A percentile compares a stretch with the other conserved stretches of the same genome.
Conservation (phyloP, 768 basidiomycete species). For the Amanita brunnescens region DNA sequence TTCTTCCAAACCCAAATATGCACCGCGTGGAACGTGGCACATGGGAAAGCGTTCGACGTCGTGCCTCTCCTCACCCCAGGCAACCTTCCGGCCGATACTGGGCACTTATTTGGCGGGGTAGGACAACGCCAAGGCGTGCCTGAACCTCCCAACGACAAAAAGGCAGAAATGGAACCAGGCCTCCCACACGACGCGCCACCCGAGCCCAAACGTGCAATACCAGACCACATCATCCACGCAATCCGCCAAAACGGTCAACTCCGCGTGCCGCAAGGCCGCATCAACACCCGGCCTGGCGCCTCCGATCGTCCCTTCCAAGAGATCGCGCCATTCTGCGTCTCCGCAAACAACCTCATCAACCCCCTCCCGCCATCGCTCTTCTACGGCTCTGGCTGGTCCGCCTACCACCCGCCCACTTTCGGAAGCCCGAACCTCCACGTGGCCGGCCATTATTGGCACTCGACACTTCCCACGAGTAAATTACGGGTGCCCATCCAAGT, state of each 20-base stretch:
- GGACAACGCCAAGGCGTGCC: slow-evolving; percentile 77
- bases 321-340: slow-evolving; percentile 85
- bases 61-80: slow-evolving; percentile 34
- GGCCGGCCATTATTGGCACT: slow-evolving; percentile 85
- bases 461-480: slow-evolving; percentile 74
- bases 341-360: slow-evolving; percentile 97
- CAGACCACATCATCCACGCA: slow-evolving; percentile 13
- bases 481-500: slow-evolving; percentile 78
- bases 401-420: slow-evolving; percentile 51
- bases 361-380: slow-evolving; percentile 92
- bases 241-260: slow-evolving; percentile 29
- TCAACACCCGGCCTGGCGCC: slow-evolving; percentile 55
- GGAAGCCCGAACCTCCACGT: slow-evolving; percentile 36
- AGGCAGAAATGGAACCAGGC: slow-evolving; percentile 1
- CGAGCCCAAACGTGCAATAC: slow-evolving; percentile 15
- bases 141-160: slow-evolving; percentile 30
- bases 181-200: slow-evolving; percentile 15
- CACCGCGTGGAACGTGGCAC: slow-evolving; percentile 69
- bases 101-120: slow-evolving; percentile 77
- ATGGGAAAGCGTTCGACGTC: slow-evolving; percentile 56
- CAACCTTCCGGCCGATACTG: slow-evolving; percentile 26
- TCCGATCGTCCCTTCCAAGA: slow-evolving; percentile 51
- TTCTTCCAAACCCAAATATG: slow-evolving; percentile 92
- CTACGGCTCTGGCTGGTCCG: slow-evolving; percentile 87
- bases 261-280: slow-evolving; percentile 63